phyloP scores from a whole-genome alignment of 1,284 basidiomycete genomes.

The Apiotrichum veenhuisii region DNA sequence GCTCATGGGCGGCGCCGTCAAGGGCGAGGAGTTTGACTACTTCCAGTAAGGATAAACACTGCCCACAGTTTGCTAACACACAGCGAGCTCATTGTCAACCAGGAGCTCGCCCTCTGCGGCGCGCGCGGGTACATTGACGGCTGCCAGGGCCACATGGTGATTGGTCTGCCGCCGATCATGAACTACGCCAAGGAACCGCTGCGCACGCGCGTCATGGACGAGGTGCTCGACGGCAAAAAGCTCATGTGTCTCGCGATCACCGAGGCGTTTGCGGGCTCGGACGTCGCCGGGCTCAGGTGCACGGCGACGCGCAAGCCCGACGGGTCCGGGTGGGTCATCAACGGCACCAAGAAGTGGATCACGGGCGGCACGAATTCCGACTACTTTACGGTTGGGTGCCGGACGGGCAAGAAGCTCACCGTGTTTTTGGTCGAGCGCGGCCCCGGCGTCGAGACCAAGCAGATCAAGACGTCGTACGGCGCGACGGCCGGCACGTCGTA shows the following conservation, averaged over 20 bases:
- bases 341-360: slow-evolving; percentile 90
- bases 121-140: slow-evolving; percentile 65
- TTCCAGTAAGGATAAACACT: slow-evolving; percentile 52
- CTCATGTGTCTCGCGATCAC: slow-evolving; percentile 78
- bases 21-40: slow-evolving; percentile 83
- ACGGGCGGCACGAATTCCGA: slow-evolving; percentile 66
- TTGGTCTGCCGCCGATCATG: slow-evolving; percentile 23
- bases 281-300: slow-evolving; percentile 78
- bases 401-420: slow-evolving; percentile 70
- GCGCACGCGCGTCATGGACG: slow-evolving; percentile 64
- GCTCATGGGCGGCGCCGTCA: slow-evolving; percentile 75
- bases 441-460: slow-evolving; percentile 76
- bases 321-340: slow-evolving; percentile 67
- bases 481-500: slow-evolving; percentile 75
- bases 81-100: slow-evolving; percentile 71
- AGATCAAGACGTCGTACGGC: slow-evolving; percentile 80
- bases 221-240: slow-evolving; percentile 67
- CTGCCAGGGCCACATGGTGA: slow-evolving; percentile 21
- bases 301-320: slow-evolving; percentile 77
- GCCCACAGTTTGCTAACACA: background rate
- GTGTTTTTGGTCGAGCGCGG: slow-evolving; percentile 75
- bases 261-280: slow-evolving; percentile 88
- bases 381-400: slow-evolving; percentile 36
- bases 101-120: slow-evolving; percentile 75
- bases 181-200: slow-evolving; percentile 58